These are phyloP conservation scores for Alternaria ventricosa DNA, from an alignment of 2,329 filamentous ascomycete genomes.

Conservation along the genomic window DNA sequence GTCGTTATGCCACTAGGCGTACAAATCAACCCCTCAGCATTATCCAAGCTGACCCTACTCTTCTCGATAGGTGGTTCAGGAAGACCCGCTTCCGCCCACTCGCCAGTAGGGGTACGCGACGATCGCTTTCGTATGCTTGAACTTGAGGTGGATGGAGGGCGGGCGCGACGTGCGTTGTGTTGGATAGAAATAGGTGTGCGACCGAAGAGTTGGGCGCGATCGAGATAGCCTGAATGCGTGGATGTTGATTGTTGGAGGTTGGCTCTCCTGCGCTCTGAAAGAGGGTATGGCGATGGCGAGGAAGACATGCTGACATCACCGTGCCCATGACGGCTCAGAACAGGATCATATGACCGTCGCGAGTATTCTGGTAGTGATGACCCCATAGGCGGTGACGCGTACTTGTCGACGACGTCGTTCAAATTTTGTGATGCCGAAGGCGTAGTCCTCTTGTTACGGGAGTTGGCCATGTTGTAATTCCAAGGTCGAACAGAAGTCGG, in stretches of 20 bases:
- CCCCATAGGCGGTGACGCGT: neutral
- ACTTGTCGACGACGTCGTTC: neutral
- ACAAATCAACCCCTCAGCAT: neutral
- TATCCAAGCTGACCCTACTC: neutral
- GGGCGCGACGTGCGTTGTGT: neutral
- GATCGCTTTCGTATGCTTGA: neutral
- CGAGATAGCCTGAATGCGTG: neutral
- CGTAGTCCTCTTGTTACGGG: neutral
- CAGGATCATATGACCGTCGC: neutral
- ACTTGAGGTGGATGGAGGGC: neutral
- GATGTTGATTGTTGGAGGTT: neutral
- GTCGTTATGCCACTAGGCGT: fast-evolving
- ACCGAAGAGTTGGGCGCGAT: neutral
- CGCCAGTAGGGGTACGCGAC: neutral
- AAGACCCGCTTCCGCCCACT: neutral
- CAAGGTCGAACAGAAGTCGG: neutral
- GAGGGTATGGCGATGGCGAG: neutral
- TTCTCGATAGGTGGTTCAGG: neutral
- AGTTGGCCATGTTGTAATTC: neutral
- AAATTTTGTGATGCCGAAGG: neutral
- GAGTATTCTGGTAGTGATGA: neutral
- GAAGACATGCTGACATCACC: neutral
- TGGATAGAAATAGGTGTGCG: neutral
- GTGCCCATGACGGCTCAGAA: neutral
- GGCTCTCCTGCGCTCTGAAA: neutral